Percentiles rank a stretch among this genome's conserved stretches.
phyloP scores from a whole-genome alignment of 805 yeast genomes.

The Millerozyma miso region DNA sequence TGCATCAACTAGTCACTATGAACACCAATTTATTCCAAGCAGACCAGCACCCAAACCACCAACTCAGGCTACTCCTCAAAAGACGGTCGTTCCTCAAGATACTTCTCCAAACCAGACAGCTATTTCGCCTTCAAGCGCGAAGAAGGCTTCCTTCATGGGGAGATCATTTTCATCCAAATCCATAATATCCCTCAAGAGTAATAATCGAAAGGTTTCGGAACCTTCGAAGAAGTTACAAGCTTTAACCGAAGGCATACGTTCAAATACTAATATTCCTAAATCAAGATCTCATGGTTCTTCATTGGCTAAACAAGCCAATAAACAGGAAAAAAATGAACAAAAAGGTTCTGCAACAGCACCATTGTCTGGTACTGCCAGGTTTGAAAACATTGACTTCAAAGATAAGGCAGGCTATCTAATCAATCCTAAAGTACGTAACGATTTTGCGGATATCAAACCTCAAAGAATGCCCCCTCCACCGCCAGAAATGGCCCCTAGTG shows the following conservation, averaged over 20 bases:
- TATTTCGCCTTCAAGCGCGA: slow-evolving; percentile 10
- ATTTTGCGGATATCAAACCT: slow-evolving; percentile 21
- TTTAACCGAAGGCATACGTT: slow-evolving; percentile 3
- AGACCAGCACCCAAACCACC: slow-evolving; percentile 69
- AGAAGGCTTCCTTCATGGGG: slow-evolving; percentile 21
- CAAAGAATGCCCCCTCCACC: slow-evolving; percentile 45
- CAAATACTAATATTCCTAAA: slow-evolving; percentile 27
- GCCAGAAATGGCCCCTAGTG: slow-evolving; percentile 20
- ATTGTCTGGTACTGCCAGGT: slow-evolving; percentile 24
- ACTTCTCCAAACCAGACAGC: slow-evolving; percentile 11
- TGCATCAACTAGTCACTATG: slow-evolving; percentile 18
- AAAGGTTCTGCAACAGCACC: slow-evolving; percentile 38
- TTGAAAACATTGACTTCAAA: slow-evolving; percentile 11
- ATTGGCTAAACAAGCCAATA: slow-evolving; percentile 24
- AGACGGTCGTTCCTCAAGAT: slow-evolving; percentile 3
- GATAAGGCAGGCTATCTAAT: slow-evolving; percentile 1
- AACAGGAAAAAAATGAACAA: slow-evolving; percentile 9
- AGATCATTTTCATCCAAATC: slow-evolving; percentile 38
- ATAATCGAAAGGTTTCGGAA: slow-evolving; percentile 21
- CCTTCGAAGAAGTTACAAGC: slow-evolving; percentile 10
- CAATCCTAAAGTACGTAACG: slow-evolving; percentile 17
- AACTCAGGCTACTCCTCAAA: slow-evolving; percentile 10
- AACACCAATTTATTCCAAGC: slow-evolving; percentile 53
- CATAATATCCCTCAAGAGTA: slow-evolving; percentile 23
- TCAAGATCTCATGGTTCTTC: slow-evolving; percentile 40